Percentiles rank a stretch among this genome's conserved stretches.
Conservation (phyloP, 225 moss, liverwort and hornwort species). For the Sphagnum contortum region DNA sequence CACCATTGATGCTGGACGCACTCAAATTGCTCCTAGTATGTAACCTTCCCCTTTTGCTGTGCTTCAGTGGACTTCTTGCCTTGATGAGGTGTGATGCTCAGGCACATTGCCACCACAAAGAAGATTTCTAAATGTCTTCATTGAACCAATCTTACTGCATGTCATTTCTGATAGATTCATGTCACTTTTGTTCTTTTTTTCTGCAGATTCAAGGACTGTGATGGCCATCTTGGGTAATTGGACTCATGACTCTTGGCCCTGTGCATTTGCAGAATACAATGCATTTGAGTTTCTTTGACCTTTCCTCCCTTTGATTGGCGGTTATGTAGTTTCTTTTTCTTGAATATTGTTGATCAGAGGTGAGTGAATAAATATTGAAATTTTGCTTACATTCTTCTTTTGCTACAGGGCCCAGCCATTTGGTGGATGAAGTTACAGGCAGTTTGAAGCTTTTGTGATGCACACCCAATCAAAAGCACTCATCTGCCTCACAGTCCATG, state of each 20-base stretch:
- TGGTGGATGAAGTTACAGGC: slow-evolving; percentile 52
- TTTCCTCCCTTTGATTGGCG: too few relatives aligned
- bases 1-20: slow-evolving; percentile 85
- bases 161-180: too few relatives aligned
- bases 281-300: too few relatives aligned
- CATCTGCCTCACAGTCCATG: not conserved
- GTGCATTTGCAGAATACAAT: not conserved
- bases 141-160: too few relatives aligned
- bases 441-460: slow-evolving; percentile 46
- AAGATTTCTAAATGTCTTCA: too few relatives aligned
- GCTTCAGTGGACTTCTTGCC: too few relatives aligned
- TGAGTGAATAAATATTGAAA: too few relatives aligned
- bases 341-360: too few relatives aligned
- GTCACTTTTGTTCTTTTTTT: not conserved
- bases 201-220: slow-evolving; percentile 88
- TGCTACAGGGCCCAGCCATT: slow-evolving; percentile 23
- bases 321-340: too few relatives aligned
- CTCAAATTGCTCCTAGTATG: slow-evolving; percentile 88
- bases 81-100: too few relatives aligned
- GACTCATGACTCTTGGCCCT: not conserved
- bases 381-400: not conserved
- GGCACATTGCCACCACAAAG: too few relatives aligned
- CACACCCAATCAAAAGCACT: not conserved
- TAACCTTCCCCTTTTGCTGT: slow-evolving; percentile 1
- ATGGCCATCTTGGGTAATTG: slow-evolving; percentile 59